Evolutionary conservation across 495 filamentous ascomycete genomes (phyloP).

Genomic region (Penicillium mononematosum): DNA sequence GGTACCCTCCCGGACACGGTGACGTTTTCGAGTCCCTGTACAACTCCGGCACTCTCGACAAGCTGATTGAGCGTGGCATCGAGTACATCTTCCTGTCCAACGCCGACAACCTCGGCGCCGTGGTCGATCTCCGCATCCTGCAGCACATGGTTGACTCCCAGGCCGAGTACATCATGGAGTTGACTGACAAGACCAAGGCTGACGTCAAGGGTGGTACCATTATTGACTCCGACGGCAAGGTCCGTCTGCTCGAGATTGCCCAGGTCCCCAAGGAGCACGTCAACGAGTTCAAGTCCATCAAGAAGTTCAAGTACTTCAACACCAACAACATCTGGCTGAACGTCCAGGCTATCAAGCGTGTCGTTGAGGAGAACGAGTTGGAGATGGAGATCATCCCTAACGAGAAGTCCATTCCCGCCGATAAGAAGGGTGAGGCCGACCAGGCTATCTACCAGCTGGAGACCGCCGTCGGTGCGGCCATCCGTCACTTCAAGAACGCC

Average conservation of each 20-base stretch:
- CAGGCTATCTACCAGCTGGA: conserved; percentile 96
- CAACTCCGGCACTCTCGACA: conserved; percentile 97
- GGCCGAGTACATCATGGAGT: conserved; percentile 98
- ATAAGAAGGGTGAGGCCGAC: conserved; percentile 99
- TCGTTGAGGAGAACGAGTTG: conserved; percentile 97
- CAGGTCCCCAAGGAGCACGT: conserved; percentile 99
- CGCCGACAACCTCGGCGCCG: conserved; percentile 96
- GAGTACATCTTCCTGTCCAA: conserved; percentile 99
- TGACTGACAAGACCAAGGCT: conserved; percentile 99
- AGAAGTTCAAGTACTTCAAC: conserved; percentile 99
- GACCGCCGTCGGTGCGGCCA: conserved; percentile 96
- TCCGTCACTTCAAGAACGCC: conserved; percentile 97
- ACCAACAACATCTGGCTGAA: conserved; percentile 99
- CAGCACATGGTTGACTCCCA: conserved; percentile 98
- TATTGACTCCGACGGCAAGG: conserved; percentile 97
- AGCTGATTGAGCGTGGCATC: conserved; percentile 89
- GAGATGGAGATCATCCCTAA: conserved; percentile 99
- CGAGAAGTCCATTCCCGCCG: conserved; percentile 94
- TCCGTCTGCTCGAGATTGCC: conserved; percentile 95
- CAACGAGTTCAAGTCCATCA: conserved; percentile 99
- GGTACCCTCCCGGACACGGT: conserved; percentile 98
- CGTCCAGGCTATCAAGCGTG: conserved; percentile 94
- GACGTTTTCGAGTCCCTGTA: conserved; percentile 99
- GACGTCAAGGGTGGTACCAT: conserved; percentile 99
- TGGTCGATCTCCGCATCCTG: conserved; percentile 94